Evolutionary conservation across 805 yeast species (phyloP), one percentile per base, ranked within the genome.

Genomic region (Cyberlindnera nakhonratchasimensis): DNA sequence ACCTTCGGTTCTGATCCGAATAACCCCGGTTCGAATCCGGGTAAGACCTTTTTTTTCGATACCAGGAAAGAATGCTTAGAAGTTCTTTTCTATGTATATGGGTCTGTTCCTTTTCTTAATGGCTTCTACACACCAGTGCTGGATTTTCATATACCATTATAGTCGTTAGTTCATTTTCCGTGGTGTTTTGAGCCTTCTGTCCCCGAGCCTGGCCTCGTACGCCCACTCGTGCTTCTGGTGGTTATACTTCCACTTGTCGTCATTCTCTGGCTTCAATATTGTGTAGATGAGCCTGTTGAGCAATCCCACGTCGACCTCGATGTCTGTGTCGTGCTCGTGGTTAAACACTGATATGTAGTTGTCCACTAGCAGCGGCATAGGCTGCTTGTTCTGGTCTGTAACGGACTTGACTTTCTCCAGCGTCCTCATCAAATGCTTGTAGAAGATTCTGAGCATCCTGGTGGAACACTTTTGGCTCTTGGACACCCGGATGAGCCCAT

Each of bases 11-110:
- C 58, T 57, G 61, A 57, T 58, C 56, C 62, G 52, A 49, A 54
- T 50, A 56, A 58, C 61, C 59, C 55, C 62, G 58, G 62, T 58
- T 58, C 62, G 62, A 58, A 58, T 58, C 62, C 60, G 62, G 59
- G 62, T 55, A 46, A 50, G 61, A 58, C 61, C 61, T 43, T 38
- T 42, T 40, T 50, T 48, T 47, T n/a, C n/a, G n/a, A n/a, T n/a
- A n/a, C n/a, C n/a, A n/a, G n/a, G n/a, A n/a, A n/a, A n/a, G n/a
- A n/a, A n/a, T n/a, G n/a, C n/a, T n/a, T n/a, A n/a, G n/a, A n/a
- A n/a, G n/a, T n/a, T n/a, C n/a, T n/a, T n/a, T n/a, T n/a, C n/a
- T n/a, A n/a, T n/a, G n/a, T n/a, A n/a, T n/a, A n/a, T 23, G 11
- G 25, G 8, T 23, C 25, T 23, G 25, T 8, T 23, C 11, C 11